These are phyloP conservation scores for Penicillium canariense DNA, from an alignment of 495 filamentous ascomycete species.

Conservation along the genomic window DNA sequence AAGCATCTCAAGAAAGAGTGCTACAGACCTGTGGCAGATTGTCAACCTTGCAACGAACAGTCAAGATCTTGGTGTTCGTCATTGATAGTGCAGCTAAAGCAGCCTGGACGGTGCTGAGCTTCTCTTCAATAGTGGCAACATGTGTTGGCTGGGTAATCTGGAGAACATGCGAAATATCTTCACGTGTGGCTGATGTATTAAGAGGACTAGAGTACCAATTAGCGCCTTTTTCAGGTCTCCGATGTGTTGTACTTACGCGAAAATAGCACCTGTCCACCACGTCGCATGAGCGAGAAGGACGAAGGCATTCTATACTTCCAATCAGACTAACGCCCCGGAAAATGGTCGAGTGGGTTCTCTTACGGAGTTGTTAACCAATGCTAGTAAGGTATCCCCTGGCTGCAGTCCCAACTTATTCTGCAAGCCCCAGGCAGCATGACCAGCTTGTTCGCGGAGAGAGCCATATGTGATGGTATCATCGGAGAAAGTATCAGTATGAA, in stretches of 20 bases:
- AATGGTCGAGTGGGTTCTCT: background rate
- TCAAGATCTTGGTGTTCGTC: conserved; percentile 1
- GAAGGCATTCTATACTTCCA: conserved; percentile 7
- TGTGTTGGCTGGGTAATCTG: conserved; percentile 9
- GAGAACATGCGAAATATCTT: conserved; percentile 6
- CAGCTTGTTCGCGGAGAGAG: conserved; percentile 7
- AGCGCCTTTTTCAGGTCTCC: background rate
- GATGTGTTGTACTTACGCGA: background rate
- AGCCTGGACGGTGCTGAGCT: conserved; percentile 1
- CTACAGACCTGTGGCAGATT: conserved; percentile 5
- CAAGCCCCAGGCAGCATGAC: conserved; percentile 19
- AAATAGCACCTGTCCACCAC: conserved; percentile 10
- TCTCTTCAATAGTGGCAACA: conserved; percentile 10
- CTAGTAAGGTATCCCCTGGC: conserved; percentile 15
- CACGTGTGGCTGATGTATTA: conserved; percentile 4
- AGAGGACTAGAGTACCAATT: background rate
- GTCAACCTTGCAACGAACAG: conserved; percentile 1
- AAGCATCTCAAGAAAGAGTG: background rate
- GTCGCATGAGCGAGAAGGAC: conserved; percentile 12
- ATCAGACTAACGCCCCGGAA: background rate
- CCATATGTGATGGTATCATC: conserved; percentile 17
- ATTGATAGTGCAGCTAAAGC: background rate
- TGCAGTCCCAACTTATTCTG: conserved; percentile 13
- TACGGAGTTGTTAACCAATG: conserved; percentile 20
- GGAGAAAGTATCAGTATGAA: conserved; percentile 16